These are phyloP conservation scores for Ilex asprella DNA, from an alignment of 257 asterid genomes.

Conservation along the genomic window DNA sequence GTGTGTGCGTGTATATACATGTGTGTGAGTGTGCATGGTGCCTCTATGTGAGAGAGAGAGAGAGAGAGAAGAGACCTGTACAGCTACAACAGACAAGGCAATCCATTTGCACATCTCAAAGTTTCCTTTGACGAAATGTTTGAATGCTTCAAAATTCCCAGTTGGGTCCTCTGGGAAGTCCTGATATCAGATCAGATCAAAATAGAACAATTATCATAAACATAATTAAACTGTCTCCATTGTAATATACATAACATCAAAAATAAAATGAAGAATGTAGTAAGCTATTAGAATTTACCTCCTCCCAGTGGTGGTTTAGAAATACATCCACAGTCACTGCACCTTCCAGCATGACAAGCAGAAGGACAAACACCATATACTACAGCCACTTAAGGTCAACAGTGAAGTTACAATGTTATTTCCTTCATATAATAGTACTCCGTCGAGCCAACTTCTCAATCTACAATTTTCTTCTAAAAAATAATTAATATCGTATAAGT, in stretches of 20 bases:
- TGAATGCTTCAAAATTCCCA: conserved; percentile 62
- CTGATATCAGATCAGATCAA: conserved; percentile 29
- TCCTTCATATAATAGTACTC: too few species aligned
- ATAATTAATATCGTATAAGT: too few species aligned
- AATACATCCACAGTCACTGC: conserved; percentile 68
- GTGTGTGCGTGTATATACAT: too few species aligned
- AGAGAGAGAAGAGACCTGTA: conserved; percentile 51
- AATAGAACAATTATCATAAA: conserved; percentile 2
- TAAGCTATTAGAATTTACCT: conserved; percentile 37
- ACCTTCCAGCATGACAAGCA: conserved; percentile 71
- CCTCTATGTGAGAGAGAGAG: conserved; percentile 12
- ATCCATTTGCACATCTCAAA: conserved; percentile 78
- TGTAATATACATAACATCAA: not conserved
- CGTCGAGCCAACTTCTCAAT: too few species aligned
- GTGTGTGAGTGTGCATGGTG: not conserved
- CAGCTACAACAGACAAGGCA: conserved; percentile 59
- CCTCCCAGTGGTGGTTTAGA: conserved; percentile 76
- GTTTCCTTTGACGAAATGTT: conserved; percentile 58
- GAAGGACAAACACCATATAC: conserved; percentile 61
- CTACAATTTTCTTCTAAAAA: too few species aligned
- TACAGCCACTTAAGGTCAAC: conserved; percentile 46
- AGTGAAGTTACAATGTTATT: conserved; percentile 9
- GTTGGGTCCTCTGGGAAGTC: conserved; percentile 82
- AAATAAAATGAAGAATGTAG: not conserved
- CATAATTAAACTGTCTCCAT: not conserved